Evolutionary conservation across 2,329 filamentous ascomycete genomes (phyloP).

Genomic region (Davidsoniella virescens): DNA sequence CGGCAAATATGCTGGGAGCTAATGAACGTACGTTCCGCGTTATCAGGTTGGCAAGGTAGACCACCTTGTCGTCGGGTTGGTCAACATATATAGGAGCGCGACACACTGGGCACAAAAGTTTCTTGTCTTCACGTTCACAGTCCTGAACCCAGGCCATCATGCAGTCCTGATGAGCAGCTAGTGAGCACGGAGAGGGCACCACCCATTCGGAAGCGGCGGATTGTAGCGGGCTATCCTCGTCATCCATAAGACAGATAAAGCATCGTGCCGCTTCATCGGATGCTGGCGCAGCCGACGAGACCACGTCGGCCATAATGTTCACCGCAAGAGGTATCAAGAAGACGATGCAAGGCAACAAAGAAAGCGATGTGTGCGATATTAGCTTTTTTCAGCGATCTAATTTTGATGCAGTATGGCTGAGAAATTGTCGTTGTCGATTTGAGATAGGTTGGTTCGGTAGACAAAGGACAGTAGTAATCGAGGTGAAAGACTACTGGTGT

Average conservation of each 20-base stretch:
- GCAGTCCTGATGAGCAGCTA: conserved; percentile 81
- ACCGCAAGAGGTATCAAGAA: not conserved
- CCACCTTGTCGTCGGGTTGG: conserved; percentile 55
- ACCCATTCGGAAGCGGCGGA: conserved; percentile 48
- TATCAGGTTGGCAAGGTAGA: conserved; percentile 47
- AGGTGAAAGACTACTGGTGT: too few relatives aligned
- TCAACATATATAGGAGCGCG: conserved; percentile 64
- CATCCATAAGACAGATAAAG: conserved; percentile 47
- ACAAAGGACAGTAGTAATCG: too few relatives aligned
- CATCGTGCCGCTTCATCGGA: conserved; percentile 24
- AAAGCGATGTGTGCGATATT: not conserved
- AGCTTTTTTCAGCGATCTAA: too few relatives aligned
- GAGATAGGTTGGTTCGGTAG: too few relatives aligned
- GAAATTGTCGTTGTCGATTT: too few relatives aligned
- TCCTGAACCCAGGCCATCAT: conserved; percentile 89
- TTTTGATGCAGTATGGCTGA: too few relatives aligned
- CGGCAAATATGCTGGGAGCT: conserved; percentile 45
- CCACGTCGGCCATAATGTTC: not conserved
- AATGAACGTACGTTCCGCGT: conserved; percentile 37
- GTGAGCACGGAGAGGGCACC: conserved; percentile 75
- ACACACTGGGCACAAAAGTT: conserved; percentile 77
- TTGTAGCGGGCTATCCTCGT: conserved; percentile 25
- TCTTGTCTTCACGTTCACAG: conserved; percentile 50
- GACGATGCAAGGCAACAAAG: not conserved
- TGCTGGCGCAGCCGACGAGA: conserved; percentile 7